These are phyloP conservation scores for Elsinoe arachidis DNA, from an alignment of 2,329 filamentous ascomycete genomes.

Conservation along the genomic window DNA sequence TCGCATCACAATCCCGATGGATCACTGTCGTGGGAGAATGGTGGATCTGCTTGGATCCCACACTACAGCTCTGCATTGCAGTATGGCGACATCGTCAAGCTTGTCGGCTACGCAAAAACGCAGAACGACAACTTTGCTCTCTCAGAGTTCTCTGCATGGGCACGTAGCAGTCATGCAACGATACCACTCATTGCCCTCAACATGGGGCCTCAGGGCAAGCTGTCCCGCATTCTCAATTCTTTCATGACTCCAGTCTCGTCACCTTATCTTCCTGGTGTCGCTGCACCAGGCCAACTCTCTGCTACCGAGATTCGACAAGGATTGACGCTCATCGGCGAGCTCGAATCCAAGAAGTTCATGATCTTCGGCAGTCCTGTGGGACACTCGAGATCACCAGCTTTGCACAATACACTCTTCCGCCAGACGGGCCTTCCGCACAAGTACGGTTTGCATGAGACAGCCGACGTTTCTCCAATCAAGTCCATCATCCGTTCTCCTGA, in stretches of 20 bases:
- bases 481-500: conserved; percentile 58
- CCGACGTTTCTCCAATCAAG: conserved; percentile 51
- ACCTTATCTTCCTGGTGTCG: conserved; percentile 79
- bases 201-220: conserved; percentile 80
- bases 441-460: conserved; percentile 72
- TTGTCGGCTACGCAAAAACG: conserved; percentile 69
- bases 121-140: conserved; percentile 83
- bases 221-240: conserved; percentile 80
- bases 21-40: conserved; percentile 76
- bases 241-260: conserved; percentile 96
- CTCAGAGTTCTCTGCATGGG: conserved; percentile 69
- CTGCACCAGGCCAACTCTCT: conserved; percentile 87
- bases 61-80: conserved; percentile 85
- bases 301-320: conserved; percentile 78
- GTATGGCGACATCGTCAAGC: conserved; percentile 88
- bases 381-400: conserved; percentile 72
- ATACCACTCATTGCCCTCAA: conserved; percentile 91
- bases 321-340: conserved; percentile 68
- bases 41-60: conserved; percentile 60
- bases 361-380: conserved; percentile 81
- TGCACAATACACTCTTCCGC: conserved; percentile 80
- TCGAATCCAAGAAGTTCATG: conserved; percentile 68
- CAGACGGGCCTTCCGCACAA: conserved; percentile 71
- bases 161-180: conserved; percentile 57
- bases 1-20: conserved; percentile 87